Evolutionary conservation across 306 rosid species (phyloP).

Genomic region (Dryas octopetala): DNA sequence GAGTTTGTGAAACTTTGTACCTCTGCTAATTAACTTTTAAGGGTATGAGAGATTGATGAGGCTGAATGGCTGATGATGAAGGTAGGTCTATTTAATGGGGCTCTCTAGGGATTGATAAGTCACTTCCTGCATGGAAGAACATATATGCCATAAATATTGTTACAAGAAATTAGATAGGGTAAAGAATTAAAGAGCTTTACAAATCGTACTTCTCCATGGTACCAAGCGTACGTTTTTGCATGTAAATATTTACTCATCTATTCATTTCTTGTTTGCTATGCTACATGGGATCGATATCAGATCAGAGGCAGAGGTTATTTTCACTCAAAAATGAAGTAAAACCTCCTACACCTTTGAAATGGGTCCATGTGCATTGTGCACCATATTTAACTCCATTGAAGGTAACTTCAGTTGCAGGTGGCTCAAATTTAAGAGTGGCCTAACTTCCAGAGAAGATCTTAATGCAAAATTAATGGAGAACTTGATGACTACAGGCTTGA

Average conservation of each 20-base stretch:
- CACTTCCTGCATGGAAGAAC: background rate
- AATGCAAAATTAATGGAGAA: constrained; percentile 25
- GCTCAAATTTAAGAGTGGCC: constrained; percentile 3
- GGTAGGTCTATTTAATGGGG: constrained; percentile 15
- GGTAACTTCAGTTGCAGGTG: background rate
- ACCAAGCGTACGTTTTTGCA: background rate
- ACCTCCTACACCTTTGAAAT: too few species aligned
- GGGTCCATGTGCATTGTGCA: too few species aligned
- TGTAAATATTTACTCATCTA: background rate
- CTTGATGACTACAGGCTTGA: constrained; percentile 18
- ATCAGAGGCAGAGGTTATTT: too few species aligned
- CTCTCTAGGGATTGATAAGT: background rate
- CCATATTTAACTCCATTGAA: too few species aligned
- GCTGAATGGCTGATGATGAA: constrained; percentile 10
- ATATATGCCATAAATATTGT: background rate
- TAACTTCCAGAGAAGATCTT: constrained; percentile 18
- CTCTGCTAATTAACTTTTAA: background rate
- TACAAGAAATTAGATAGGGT: background rate
- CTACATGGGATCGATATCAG: too few species aligned
- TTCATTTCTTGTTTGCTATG: too few species aligned
- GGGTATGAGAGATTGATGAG: background rate
- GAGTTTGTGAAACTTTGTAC: constrained; percentile 11
- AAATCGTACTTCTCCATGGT: background rate
- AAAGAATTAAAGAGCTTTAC: background rate
- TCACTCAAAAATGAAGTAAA: too few species aligned